Percentiles rank a stretch among this genome's conserved stretches.
Conservation (phyloP, 352 stramenopile species). For the Phytopythium ostracodes region DNA sequence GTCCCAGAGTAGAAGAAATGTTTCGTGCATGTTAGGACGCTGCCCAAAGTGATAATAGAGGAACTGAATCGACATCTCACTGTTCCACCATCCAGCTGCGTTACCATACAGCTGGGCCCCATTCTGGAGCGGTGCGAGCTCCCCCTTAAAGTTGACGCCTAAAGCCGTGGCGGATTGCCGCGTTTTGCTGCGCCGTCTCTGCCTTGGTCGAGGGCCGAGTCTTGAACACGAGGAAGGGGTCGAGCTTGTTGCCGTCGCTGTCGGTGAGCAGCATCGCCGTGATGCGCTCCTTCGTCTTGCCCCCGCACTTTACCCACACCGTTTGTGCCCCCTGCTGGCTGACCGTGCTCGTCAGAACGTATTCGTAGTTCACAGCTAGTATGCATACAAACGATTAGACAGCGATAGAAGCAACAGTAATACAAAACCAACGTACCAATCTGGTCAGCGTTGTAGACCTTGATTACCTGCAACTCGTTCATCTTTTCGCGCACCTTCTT, state of each 20-base stretch:
- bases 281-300: neutral
- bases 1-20: neutral
- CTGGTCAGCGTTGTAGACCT: neutral
- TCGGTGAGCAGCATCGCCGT: neutral
- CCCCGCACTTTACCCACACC: neutral
- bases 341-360: neutral
- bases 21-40: neutral
- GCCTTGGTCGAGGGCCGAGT: neutral
- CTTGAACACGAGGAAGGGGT: neutral
- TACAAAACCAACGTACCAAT: neutral
- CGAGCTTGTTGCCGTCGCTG: neutral
- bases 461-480: neutral
- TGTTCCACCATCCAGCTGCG: neutral
- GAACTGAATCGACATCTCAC: neutral
- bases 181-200: neutral
- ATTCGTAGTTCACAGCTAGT: neutral
- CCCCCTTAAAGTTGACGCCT: neutral
- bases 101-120: neutral
- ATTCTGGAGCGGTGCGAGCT: neutral
- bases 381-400: neutral
- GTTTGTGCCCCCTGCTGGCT: neutral
- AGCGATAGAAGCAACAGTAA: neutral
- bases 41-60: neutral
- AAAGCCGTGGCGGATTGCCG: neutral
- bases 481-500: neutral